Base-by-base conservation (phyloP, 2,329 filamentous ascomycete genomes). In the Alternaria sp. region DNA sequence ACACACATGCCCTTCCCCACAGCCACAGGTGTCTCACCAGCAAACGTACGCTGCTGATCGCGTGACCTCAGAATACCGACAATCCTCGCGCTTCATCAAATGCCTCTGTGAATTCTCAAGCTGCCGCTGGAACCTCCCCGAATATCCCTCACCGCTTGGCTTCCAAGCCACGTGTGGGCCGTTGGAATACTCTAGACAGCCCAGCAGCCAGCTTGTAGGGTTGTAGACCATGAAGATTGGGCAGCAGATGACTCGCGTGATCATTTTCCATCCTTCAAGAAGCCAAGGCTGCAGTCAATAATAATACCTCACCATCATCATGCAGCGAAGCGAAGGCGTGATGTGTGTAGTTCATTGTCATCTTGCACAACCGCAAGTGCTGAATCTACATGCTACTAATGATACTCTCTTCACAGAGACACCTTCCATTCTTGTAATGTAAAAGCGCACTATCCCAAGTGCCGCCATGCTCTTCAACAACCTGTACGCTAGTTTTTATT, bases 381-480 rank as follows among this genome's bases (percentile, higher is more conserved):
- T 56, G 18, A 63, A 58, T 58, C 58, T 60, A 46, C 55, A 55
- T 41, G 30, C 49, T 57, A 60, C 60, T 60, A 61, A 59, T 45
- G 44, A 60, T 64, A 47, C 46, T 37, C 56, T 64, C 23, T 63
- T 49, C 18, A 41, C 30, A 60, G 54, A 65, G 28, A 60, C 53
- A 61, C 55, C 56, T 63, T 58, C 50, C 45, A 28, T 47, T 56
- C 53, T 63, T 33, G 15, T 62, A 49, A 61, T 55, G 54, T 55
- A 59, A 46, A 51, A 37, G 56, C 56, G 58, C 69, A 55, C 67
- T 51, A 55, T 64, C 44, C 65, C 57, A 58, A 54, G 63, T 71
- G 62, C 67, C 46, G 64, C 65, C 60, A 70, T 68, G 65, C 65
- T 60, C 53, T 63, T 64, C 64, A 66, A 67, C 63, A 66, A 51